Conservation (phyloP, 805 yeast species). For the Metschnikowia peoriensis region DNA sequence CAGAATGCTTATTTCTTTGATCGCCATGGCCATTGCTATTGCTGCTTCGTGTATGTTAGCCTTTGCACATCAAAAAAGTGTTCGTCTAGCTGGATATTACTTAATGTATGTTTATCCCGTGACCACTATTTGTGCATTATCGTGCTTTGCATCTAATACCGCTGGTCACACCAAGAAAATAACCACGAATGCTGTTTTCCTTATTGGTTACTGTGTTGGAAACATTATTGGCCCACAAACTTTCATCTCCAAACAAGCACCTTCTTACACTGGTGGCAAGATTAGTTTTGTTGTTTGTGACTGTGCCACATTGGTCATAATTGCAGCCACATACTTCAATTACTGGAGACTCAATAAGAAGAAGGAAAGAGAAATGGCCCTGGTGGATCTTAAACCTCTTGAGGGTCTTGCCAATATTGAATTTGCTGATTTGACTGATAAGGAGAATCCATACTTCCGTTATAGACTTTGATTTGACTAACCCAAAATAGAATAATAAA, state of each 20-base stretch:
- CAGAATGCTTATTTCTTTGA: slow-evolving; percentile 28
- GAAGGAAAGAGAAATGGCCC: slow-evolving; percentile 13
- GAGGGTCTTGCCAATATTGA: slow-evolving; percentile 30
- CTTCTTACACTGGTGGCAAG: slow-evolving; percentile 41
- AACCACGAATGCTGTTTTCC: slow-evolving; percentile 33
- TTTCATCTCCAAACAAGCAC: slow-evolving; percentile 38
- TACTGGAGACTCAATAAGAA: slow-evolving; percentile 13
- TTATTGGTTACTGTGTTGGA: slow-evolving; percentile 31
- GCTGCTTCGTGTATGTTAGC: slow-evolving; percentile 18
- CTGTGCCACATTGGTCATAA: slow-evolving; percentile 20
- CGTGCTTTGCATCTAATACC: slow-evolving; percentile 26
- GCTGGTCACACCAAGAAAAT: slow-evolving; percentile 33
- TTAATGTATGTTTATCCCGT: slow-evolving; percentile 36
- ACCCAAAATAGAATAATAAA: no score
- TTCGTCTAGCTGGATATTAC: slow-evolving; percentile 25
- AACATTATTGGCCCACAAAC: slow-evolving; percentile 25
- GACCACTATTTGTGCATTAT: slow-evolving; percentile 23
- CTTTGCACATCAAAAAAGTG: slow-evolving; percentile 15
- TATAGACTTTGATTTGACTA: slow-evolving; percentile 20
- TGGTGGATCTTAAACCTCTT: slow-evolving; percentile 7
- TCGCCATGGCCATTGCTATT: slow-evolving; percentile 21
- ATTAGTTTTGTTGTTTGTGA: slow-evolving; percentile 35
- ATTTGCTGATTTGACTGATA: slow-evolving; percentile 48
- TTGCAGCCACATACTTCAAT: slow-evolving; percentile 18
- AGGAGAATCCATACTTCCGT: slow-evolving; percentile 37